Evolutionary conservation across 176 grass and related monocot genomes (phyloP).

Genomic region (Eragrostis nindensis): DNA sequence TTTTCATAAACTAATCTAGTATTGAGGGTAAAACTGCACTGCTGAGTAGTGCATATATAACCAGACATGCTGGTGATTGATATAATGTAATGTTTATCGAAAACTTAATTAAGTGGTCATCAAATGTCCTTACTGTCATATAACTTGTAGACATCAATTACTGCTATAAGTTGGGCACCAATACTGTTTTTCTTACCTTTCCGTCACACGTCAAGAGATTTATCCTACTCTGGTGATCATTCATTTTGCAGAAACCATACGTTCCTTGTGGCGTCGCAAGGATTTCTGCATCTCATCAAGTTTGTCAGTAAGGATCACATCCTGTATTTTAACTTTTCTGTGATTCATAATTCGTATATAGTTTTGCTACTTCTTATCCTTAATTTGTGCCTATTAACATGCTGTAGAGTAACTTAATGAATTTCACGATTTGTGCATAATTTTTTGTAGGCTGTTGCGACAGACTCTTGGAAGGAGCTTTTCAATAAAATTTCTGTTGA

Average conservation of each 20-base stretch:
- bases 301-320: too few relatives aligned
- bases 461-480: conserved; percentile 32
- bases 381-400: neutral
- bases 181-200: neutral
- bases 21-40: too few relatives aligned
- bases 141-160: neutral
- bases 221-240: neutral
- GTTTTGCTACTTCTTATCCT: neutral
- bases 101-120: too few relatives aligned
- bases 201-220: neutral
- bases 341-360: neutral
- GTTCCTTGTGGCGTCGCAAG: conserved; percentile 29
- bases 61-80: too few relatives aligned
- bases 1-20: neutral
- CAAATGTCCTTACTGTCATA: neutral
- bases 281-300: neutral
- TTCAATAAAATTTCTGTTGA: conserved; percentile 36
- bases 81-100: too few relatives aligned
- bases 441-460: conserved; percentile 24
- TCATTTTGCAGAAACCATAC: conserved; percentile 40
- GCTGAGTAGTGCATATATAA: too few relatives aligned
- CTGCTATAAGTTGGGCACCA: neutral
- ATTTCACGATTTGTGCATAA: neutral
- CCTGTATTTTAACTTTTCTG: too few relatives aligned
- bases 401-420: neutral